phyloP scores from a whole-genome alignment of 495 filamentous ascomycete genomes.

The Aspergillus sclerotioniger region DNA sequence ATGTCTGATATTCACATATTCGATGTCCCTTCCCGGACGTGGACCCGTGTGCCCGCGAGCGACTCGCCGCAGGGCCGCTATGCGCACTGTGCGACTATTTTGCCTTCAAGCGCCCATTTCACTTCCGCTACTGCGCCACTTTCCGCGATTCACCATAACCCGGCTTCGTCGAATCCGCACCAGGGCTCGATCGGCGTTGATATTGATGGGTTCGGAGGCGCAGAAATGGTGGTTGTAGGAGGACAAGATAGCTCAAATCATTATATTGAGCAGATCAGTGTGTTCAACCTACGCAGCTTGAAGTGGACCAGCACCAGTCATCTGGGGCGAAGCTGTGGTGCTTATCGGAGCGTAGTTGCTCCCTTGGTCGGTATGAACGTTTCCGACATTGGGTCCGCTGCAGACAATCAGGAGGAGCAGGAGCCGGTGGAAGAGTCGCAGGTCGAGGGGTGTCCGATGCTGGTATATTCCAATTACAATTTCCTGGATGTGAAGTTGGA shows the following conservation, averaged over 20 bases:
- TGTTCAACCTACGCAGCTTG: constrained; percentile 94
- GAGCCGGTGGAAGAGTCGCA: constrained; percentile 39
- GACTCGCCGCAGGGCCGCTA: constrained; percentile 92
- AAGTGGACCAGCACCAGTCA: constrained; percentile 89
- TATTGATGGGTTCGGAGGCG: constrained; percentile 86
- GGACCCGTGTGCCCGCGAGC: constrained; percentile 76
- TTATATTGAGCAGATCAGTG: constrained; percentile 97
- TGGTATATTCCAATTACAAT: constrained; percentile 99
- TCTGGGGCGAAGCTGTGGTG: constrained; percentile 87
- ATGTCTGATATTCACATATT: constrained; percentile 98
- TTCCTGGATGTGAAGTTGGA: constrained; percentile 96
- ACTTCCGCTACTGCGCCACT: constrained; percentile 77
- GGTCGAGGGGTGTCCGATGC: constrained; percentile 73
- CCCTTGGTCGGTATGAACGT: constrained; percentile 69
- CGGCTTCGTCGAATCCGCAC: constrained; percentile 72
- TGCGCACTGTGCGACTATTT: constrained; percentile 91
- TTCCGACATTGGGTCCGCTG: constrained; percentile 64
- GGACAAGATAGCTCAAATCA: constrained; percentile 97
- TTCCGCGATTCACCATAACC: constrained; percentile 86
- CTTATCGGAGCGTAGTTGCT: constrained; percentile 91
- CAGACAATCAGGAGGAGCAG: constrained; percentile 36
- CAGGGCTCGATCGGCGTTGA: constrained; percentile 81
- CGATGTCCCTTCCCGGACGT: constrained; percentile 79
- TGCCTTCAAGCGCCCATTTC: constrained; percentile 83
- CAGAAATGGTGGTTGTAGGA: constrained; percentile 96